These are phyloP conservation scores for Phialocephala sp. DNA, from an alignment of 2,329 filamentous ascomycete species.

Conservation along the genomic window DNA sequence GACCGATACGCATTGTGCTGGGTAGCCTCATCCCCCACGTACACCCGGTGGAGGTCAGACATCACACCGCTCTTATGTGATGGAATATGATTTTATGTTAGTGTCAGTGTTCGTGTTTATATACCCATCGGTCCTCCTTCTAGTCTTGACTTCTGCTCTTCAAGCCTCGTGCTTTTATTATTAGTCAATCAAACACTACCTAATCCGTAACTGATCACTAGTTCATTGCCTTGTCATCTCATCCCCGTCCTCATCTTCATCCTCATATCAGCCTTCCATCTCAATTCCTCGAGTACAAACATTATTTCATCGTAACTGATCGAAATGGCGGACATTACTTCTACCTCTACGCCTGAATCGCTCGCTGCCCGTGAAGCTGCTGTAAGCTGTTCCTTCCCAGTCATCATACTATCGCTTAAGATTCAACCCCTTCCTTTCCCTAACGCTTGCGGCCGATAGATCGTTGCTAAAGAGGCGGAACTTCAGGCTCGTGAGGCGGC, in stretches of 20 bases:
- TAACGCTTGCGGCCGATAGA: too few relatives aligned
- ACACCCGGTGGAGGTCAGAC: background rate
- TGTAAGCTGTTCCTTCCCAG: slow-evolving; percentile 13
- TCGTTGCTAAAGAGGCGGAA: slow-evolving; percentile 16
- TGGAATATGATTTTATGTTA: background rate
- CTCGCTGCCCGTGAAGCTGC: slow-evolving; percentile 25
- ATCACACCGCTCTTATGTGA: slow-evolving; percentile 20
- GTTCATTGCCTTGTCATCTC: background rate
- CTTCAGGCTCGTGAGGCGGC: slow-evolving; percentile 16
- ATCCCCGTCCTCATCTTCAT: slow-evolving; percentile 1
- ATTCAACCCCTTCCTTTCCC: background rate
- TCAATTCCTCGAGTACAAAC: too few relatives aligned
- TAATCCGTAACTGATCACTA: too few relatives aligned
- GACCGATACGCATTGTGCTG: background rate
- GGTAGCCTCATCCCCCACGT: slow-evolving; percentile 6
- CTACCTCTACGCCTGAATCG: slow-evolving; percentile 9
- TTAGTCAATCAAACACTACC: background rate
- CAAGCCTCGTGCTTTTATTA: slow-evolving; percentile 27
- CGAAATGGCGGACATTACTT: slow-evolving; percentile 26
- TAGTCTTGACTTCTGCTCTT: background rate
- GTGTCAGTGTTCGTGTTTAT: background rate
- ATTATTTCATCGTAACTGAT: too few relatives aligned
- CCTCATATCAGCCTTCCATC: background rate
- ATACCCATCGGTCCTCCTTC: slow-evolving; percentile 10
- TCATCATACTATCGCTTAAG: background rate